These are phyloP conservation scores for Coniochaeta pulveracea DNA, from an alignment of 2,329 filamentous ascomycete genomes.

Conservation along the genomic window DNA sequence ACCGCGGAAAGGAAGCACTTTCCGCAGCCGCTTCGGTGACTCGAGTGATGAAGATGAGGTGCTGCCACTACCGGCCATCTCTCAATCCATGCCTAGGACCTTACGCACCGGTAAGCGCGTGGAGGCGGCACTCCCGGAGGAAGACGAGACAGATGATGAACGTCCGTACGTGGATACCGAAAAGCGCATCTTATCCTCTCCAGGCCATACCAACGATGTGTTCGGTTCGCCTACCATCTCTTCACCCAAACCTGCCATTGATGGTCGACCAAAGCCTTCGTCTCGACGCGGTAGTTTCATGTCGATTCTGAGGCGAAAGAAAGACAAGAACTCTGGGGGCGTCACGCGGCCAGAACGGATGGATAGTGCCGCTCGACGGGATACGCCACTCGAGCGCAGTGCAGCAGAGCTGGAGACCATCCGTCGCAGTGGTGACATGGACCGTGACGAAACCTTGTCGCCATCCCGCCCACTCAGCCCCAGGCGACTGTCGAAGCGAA, in stretches of 20 bases:
- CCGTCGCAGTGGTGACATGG: slow-evolving; percentile 19
- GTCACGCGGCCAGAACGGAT: slow-evolving; percentile 38
- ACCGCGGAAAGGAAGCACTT: slow-evolving; percentile 16
- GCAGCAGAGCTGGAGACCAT: slow-evolving; percentile 38
- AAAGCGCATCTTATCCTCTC: no score
- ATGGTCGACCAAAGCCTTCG: slow-evolving; percentile 16
- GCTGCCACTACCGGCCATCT: slow-evolving; percentile 19
- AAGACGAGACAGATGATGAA: background rate
- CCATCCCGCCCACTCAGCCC: slow-evolving; percentile 7
- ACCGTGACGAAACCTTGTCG: slow-evolving; percentile 9
- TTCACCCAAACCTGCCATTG: no score
- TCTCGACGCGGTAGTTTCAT: slow-evolving; percentile 40
- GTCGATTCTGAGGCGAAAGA: slow-evolving; percentile 54
- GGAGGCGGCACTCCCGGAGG: background rate
- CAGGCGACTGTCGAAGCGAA: slow-evolving; percentile 10
- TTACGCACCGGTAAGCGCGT: slow-evolving; percentile 7
- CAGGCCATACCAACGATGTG: no score
- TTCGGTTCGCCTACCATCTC: no score
- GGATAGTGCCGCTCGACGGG: slow-evolving; percentile 49
- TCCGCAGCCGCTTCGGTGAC: slow-evolving; percentile 54
- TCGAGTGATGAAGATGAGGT: slow-evolving; percentile 57
- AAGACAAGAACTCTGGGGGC: slow-evolving; percentile 33
- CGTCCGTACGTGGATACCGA: background rate
- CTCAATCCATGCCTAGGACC: slow-evolving; percentile 11
- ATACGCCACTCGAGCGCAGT: slow-evolving; percentile 50